Evolutionary conservation across 2,329 filamentous ascomycete genomes (phyloP).

Genomic region (Stemphylium beticola): DNA sequence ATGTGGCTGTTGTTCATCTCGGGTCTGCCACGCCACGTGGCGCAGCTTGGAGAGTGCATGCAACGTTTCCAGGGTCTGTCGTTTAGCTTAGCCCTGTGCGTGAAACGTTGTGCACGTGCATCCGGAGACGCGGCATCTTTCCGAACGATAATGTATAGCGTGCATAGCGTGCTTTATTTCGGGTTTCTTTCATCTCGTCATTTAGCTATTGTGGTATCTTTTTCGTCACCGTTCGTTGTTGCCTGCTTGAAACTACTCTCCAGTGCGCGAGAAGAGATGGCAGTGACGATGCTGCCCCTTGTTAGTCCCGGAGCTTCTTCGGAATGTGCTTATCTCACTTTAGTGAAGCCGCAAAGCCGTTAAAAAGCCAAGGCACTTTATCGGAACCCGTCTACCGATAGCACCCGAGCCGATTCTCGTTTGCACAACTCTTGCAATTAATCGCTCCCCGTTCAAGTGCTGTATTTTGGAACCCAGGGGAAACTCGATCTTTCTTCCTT

Average conservation of each 20-base stretch:
- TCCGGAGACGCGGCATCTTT: conserved; percentile 1
- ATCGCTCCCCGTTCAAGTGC: too few species aligned
- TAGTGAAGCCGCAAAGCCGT: too few species aligned
- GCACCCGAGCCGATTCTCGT: too few species aligned
- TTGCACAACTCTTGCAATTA: too few species aligned
- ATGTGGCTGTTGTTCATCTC: not conserved
- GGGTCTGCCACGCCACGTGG: conserved; percentile 9
- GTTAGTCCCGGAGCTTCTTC: too few species aligned
- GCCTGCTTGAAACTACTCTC: not conserved
- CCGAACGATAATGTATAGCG: not conserved
- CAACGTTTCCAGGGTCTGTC: conserved; percentile 6
- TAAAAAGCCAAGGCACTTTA: too few species aligned
- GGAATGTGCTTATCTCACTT: too few species aligned
- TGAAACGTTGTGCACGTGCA: conserved; percentile 12
- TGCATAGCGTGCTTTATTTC: not conserved
- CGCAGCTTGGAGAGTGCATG: conserved; percentile 4
- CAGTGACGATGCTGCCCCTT: too few species aligned
- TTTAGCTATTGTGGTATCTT: conserved; percentile 16
- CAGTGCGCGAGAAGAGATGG: too few species aligned
- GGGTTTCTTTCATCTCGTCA: not conserved
- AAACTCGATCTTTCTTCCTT: too few species aligned
- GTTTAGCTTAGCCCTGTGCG: not conserved
- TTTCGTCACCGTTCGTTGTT: conserved; percentile 10
- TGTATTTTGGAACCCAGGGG: too few species aligned
- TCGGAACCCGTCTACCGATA: too few species aligned